Conservation (phyloP, 2,329 filamentous ascomycete species). For the Botrytis tulipae region DNA sequence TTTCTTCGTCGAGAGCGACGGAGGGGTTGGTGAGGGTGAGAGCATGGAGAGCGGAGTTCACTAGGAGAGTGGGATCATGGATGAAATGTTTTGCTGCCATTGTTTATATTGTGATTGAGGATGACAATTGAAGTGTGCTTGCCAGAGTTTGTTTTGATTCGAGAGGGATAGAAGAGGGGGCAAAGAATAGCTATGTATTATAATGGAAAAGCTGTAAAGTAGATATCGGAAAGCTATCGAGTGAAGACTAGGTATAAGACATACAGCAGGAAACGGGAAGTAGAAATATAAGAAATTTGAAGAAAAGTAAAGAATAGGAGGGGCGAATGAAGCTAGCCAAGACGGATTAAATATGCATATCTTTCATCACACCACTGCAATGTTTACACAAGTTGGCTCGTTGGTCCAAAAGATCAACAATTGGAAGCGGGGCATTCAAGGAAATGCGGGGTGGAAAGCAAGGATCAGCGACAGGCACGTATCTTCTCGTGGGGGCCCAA, state of each 20-base stretch:
- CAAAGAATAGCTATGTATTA: background rate
- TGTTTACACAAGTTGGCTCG: background rate
- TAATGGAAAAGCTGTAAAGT: background rate
- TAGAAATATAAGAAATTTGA: background rate
- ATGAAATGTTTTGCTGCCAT: conserved; percentile 81
- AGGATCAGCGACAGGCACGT: background rate
- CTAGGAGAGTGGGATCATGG: conserved; percentile 76
- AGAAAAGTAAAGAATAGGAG: conserved; percentile 7
- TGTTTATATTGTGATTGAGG: conserved; percentile 20
- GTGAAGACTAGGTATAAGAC: background rate
- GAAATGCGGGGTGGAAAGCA: conserved; percentile 12
- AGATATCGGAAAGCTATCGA: background rate
- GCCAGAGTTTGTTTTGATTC: background rate
- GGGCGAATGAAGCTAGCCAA: background rate
- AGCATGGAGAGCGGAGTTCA: conserved; percentile 71
- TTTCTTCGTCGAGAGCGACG: conserved; percentile 70
- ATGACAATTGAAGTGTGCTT: background rate
- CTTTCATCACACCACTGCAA: conserved; percentile 1
- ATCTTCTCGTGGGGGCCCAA: background rate
- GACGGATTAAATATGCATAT: conserved; percentile 3
- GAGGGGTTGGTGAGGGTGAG: conserved; percentile 83
- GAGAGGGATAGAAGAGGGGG: background rate
- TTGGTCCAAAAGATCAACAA: conserved; percentile 3
- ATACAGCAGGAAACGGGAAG: background rate
- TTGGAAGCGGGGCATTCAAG: conserved; percentile 4